These are phyloP conservation scores for Teratosphaeria zuluensis DNA, from an alignment of 2,329 filamentous ascomycete genomes.

Conservation along the genomic window DNA sequence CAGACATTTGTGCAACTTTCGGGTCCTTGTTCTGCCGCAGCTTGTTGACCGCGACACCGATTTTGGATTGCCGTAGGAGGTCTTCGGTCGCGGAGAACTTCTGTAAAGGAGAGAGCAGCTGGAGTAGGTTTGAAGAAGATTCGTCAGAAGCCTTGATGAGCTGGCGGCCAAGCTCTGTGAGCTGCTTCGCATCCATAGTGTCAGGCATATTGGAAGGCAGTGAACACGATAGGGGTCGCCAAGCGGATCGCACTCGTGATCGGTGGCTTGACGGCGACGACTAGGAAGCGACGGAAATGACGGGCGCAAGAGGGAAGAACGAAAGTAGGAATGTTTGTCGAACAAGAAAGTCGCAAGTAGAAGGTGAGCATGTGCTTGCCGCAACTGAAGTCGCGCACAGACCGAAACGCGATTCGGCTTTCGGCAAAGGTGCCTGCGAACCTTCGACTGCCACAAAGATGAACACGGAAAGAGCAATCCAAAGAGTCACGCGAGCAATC, in stretches of 20 bases:
- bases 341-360: background rate
- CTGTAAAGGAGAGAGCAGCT: conserved; percentile 68
- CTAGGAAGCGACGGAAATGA: background rate
- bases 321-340: background rate
- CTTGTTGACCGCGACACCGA: conserved; percentile 82
- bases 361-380: background rate
- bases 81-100: conserved; percentile 80
- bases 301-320: background rate
- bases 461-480: background rate
- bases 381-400: background rate
- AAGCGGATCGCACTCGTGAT: background rate
- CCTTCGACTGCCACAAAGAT: background rate
- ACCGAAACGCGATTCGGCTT: background rate
- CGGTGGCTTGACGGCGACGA: background rate
- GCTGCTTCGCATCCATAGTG: conserved; percentile 70
- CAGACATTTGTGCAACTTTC: conserved; percentile 62
- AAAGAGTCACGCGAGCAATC: background rate
- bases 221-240: background rate
- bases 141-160: conserved; percentile 72
- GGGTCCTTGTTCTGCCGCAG: conserved; percentile 69
- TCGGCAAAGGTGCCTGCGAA: background rate
- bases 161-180: conserved; percentile 65
- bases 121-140: conserved; percentile 59
- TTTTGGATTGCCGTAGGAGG: conserved; percentile 79
- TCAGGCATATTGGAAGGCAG: background rate